Percentiles rank a stretch among this genome's conserved stretches.
These are phyloP conservation scores for Lumnitzera racemosa DNA, from an alignment of 345 rosid species.

Conservation along the genomic window DNA sequence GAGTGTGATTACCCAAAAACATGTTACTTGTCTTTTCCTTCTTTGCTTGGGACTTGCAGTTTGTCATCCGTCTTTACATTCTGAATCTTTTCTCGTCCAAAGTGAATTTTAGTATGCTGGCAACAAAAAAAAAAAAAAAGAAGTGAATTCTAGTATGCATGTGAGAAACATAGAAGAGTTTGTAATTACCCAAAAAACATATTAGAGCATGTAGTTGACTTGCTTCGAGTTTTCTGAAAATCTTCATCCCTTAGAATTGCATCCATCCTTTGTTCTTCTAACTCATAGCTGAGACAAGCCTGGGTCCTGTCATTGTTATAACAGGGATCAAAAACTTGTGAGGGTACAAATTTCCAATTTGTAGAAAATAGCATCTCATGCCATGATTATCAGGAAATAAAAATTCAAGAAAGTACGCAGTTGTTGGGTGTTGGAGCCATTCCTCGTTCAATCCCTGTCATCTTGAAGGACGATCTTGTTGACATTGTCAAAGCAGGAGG, in stretches of 20 bases:
- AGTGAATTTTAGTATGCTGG: too few species aligned
- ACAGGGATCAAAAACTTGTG: conserved; percentile 66
- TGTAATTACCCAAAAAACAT: too few species aligned
- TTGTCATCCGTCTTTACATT: too few species aligned
- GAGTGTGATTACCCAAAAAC: too few species aligned
- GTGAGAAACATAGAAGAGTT: too few species aligned
- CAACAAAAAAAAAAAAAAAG: too few species aligned
- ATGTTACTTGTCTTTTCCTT: too few species aligned
- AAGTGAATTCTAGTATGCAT: too few species aligned
- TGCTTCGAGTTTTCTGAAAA: not conserved
- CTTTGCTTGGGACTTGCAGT: too few species aligned
- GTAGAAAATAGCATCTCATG: conserved; percentile 58
- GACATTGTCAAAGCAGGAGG: conserved; percentile 98
- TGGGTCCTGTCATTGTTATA: conserved; percentile 10
- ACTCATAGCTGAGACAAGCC: too few species aligned
- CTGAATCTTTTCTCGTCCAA: too few species aligned
- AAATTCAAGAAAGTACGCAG: conserved; percentile 92
- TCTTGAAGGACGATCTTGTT: conserved; percentile 88
- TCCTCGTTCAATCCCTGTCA: conserved; percentile 78
- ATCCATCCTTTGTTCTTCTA: too few species aligned
- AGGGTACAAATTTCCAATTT: conserved; percentile 64
- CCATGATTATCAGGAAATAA: conserved; percentile 93
- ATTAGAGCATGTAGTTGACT: not conserved
- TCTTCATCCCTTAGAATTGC: not conserved
- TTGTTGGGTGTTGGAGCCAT: conserved; percentile 89